Percentiles rank a stretch among this genome's conserved stretches.
Evolutionary conservation across 2,329 filamentous ascomycete species (phyloP).

Genomic region (Colletotrichum salicis): DNA sequence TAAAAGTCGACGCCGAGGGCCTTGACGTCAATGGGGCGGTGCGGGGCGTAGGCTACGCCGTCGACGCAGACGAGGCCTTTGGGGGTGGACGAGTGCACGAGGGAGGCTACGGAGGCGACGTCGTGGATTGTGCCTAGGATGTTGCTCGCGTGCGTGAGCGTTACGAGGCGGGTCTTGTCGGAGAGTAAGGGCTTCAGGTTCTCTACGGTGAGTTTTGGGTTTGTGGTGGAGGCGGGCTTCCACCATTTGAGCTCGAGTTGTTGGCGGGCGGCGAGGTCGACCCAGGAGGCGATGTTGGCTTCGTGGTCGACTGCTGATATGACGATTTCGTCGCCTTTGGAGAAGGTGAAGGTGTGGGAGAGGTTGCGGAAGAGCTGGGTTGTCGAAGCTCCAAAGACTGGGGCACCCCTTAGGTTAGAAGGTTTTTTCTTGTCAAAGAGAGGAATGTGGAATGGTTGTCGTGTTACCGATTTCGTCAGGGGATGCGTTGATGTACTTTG

Average conservation of each 20-base stretch:
- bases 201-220: conserved; percentile 68
- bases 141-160: conserved; percentile 80
- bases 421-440: not conserved
- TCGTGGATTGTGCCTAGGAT: conserved; percentile 78
- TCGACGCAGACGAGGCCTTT: conserved; percentile 76
- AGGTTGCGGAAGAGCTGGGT: conserved; percentile 83
- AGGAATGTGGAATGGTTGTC: not conserved
- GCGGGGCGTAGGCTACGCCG: conserved; percentile 80
- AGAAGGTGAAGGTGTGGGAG: conserved; percentile 63
- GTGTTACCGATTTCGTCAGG: conserved; percentile 70
- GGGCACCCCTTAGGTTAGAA: not conserved
- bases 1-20: conserved; percentile 80
- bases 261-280: conserved; percentile 71
- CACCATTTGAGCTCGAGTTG: conserved; percentile 77
- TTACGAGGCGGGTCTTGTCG: conserved; percentile 73
- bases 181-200: conserved; percentile 70
- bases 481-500: conserved; percentile 76
- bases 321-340: conserved; percentile 72
- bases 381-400: conserved; percentile 77
- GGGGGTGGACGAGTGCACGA: conserved; percentile 60
- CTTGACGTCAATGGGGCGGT: conserved; percentile 75
- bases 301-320: conserved; percentile 81
- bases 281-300: conserved; percentile 80
- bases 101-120: conserved; percentile 63
- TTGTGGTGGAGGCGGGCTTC: conserved; percentile 57